These are phyloP conservation scores for Salix koriyanagi DNA, from an alignment of 345 rosid species.

Conservation along the genomic window DNA sequence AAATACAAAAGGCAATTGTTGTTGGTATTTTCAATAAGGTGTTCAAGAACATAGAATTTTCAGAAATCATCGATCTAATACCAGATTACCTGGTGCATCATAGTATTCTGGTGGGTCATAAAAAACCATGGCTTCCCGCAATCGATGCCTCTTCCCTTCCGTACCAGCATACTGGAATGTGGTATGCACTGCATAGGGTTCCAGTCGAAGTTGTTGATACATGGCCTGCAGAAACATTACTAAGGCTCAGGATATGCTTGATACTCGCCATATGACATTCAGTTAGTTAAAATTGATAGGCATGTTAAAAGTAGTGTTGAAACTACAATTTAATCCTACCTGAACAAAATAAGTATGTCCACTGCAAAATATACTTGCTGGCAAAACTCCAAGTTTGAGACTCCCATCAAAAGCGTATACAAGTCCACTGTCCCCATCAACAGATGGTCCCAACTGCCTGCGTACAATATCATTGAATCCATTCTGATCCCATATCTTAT, in stretches of 20 bases:
- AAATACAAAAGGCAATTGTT: not conserved
- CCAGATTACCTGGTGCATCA: conserved; percentile 62
- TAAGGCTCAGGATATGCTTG: conserved; percentile 9
- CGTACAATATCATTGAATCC: conserved; percentile 85
- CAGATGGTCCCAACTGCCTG: conserved; percentile 85
- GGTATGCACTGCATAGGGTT: conserved; percentile 93
- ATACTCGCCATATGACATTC: not conserved
- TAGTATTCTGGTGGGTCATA: conserved; percentile 89
- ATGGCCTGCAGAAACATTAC: conserved; percentile 53
- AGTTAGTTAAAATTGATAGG: not conserved
- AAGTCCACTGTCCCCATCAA: conserved; percentile 71
- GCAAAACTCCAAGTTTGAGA: conserved; percentile 89
- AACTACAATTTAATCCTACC: conserved; percentile 38
- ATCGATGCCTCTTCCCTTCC: conserved; percentile 93
- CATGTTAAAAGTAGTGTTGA: not conserved
- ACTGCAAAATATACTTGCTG: conserved; percentile 92
- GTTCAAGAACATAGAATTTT: not conserved
- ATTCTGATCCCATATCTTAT: conserved; percentile 96
- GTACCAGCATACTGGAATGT: conserved; percentile 97
- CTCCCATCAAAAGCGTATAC: conserved; percentile 87
- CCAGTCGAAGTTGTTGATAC: conserved; percentile 80
- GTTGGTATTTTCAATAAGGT: not conserved
- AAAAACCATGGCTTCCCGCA: conserved; percentile 85
- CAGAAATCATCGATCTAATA: not conserved
- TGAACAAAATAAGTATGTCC: conserved; percentile 96